Base-by-base conservation (phyloP, 352 stramenopile genomes). In the Phytophthora fragariae region DNA sequence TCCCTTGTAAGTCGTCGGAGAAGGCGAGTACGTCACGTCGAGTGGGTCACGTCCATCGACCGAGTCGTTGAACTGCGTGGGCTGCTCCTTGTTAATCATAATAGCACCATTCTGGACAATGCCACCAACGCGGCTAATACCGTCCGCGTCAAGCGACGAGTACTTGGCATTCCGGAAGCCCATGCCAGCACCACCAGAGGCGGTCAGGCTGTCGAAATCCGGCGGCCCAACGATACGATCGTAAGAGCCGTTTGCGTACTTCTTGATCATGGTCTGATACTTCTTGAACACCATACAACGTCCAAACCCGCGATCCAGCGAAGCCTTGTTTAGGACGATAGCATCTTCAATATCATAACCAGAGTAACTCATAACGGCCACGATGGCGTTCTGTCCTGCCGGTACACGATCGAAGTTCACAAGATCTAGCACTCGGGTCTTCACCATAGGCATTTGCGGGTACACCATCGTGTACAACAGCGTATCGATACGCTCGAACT, bases 301-400 rank as follows among this genome's bases (percentile, higher is more conserved):
- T 21, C 97, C 98, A 78, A 99, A 99, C n/a, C 98, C 98, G 53
- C 98, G 90, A 82, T 99, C 97, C 29, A 99, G 67, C 17, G 88
- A 98, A 8, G 92, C 95, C 77, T 99, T 99, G 90, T 99, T 99
- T 5, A 99, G 85, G 49, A 99, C 97, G 56, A 99, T 97, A 33
- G 98, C 98, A 92, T 99, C 98, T 92, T 99, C 98, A 76, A 99
- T 99, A 92, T 99, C 98, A 80, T 99, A 99, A 35, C 98, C 98
- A 46, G 90, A 99, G 79, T 99, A 99, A 83, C 92, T 99, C 98
- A 99, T 99, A 5, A 99, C 98, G 19, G 98, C 98, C 37, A 99
- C 98, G 41, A 97, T 98, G 0, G 97, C 97, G 81, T 99, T 99
- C 76, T 99, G 98, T 46, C 98, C 98, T 46, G 96, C 98, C 11